Evolutionary conservation across 768 basidiomycete species (phyloP), one percentile per base, ranked within the genome.

Genomic region (Lentinula detonsa): DNA sequence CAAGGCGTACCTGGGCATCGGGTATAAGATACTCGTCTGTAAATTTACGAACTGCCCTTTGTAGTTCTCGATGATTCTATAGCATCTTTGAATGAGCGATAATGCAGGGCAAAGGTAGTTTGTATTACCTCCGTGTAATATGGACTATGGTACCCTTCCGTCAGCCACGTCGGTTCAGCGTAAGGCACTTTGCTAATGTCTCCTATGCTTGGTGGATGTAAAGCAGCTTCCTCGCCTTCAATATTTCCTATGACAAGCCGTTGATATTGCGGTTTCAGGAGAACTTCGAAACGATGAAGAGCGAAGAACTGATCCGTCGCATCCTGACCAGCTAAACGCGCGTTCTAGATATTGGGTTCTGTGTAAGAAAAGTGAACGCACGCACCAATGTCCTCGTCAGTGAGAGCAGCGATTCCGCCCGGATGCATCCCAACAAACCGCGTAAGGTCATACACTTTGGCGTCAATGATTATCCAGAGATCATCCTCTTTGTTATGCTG

Each of bases 401-500:
- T 72, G 23, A 97, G 80, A 9, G 93, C 93, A 2, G 83, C 79
- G 0, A 80, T 70, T 28, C 93, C 93, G 60, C 93, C 94, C 0
- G 92, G 94, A 68, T 97, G 94, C 53, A 95, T 75, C 52, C 78
- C 79, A 66, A 82, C 82, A 76, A 98, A 95, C 66, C 80, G 84
- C 18, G 87, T 83, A 18, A 95, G 73, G 73, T 95, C 86, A 72
- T 87, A 94, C 35, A 93, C 93, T 68, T 87, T 90, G 33, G 85
- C 79, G 70, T 96, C 92, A 64, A 94, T 83, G 64, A 93, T 81
- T 50, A 94, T 75, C 91, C 91, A 94, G 86, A 93, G 77, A 74
- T 93, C 91, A 60, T 85, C 88, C 39, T 80, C 75, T 65, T 80
- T 86, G 75, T 92, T 90, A 76, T 95, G 92, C 89, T 93, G 62